Evolutionary conservation across 257 asterid species (phyloP), one percentile per base, ranked within the genome.

Genomic region (Galeopsis tetrahit): DNA sequence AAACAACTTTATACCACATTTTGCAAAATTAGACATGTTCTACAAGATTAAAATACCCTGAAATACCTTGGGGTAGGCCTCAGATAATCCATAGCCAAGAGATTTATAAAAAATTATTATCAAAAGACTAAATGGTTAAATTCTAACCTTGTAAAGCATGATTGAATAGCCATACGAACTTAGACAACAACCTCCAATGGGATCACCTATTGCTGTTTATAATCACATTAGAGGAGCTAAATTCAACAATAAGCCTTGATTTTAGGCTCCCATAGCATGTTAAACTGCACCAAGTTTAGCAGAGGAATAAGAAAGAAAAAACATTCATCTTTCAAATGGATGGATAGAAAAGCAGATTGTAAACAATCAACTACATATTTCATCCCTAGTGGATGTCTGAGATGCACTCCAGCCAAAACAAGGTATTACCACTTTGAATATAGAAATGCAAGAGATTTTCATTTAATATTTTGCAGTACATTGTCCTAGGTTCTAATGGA

Each of bases 161-260:
- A 61, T 14, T 35, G 66, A 61, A n/a, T 61, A 61, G 5, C 46
- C 66, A 15, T 38, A 13, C n/a, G 68, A 4, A 38, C 33, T 62
- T 36, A 62, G 5, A 62, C 34, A 36, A 38, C 68, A 62, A 21
- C 51, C 68, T 36, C 67, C 67, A 61, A 36, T 6, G 13, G 49
- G 67, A 61, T 61, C 51, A 8, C 51, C 68, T 62, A 38, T 6
- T 34, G 68, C 51, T 62, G 34, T 62, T 62, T 21, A n/a, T 38
- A 38, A n/a, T 4, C 38, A 38, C 68, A 14, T 33, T n/a, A 21
- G 13, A 28, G 34, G 32, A 4, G 14, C 32, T 14, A 15, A 51
- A 52, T 11, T 57, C 63, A 57, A 31, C 14, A 56, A 56, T 28
- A 31, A 9, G 15, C 39, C 17, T 32, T 28, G 40, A 57, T 57